Evolutionary conservation across 2,329 filamentous ascomycete species (phyloP), one percentile per base, ranked within the genome.

Genomic region (Talaromyces sp.): DNA sequence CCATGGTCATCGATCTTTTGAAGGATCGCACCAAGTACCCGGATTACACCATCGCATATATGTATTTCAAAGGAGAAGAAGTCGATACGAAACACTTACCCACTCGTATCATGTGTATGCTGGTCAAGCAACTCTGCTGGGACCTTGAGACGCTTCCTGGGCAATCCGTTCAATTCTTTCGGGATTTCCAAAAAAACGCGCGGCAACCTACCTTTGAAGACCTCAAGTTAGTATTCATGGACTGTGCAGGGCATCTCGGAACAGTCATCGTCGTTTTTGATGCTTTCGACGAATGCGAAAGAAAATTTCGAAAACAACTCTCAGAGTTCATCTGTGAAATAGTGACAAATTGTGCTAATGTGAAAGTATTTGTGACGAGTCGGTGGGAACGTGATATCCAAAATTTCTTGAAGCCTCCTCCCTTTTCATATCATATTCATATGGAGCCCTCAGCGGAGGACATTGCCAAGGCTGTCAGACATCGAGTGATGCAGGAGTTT

Each of bases 1-100:
- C 61, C 14, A 57, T 60, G 24, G n/a, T 62, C 3, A 60, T 62
- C 4, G 61, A 62, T 11, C 53, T 55, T 43, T 57, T 60, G 4
- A 56, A 17, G 19, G 24, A 60, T 19, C 17, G 38, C 2, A 19
- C 49, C 8, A 0, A 56, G 14, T 19, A 41, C 11, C 21, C 59
- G 3, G 19, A 46, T 46, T 21, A 46, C 41, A 46, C 41, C 7
- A n/a, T 46, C n/a, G 61, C 35, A 51, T 62, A 59, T 51, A 24
- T 46, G 8, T 62, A 62, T 27, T 54, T 60, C 26, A 60, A 51
- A 58, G 58, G 61, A 24, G 61, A 60, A n/a, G 61, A 62, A 17
- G 27, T 27, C 0, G 7, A 14, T 17, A 46, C 60, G 26, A 26
- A 59, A 1, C 49, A 3, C 8, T 55, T 51, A 9, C 52, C 61